A percentile compares a stretch with the other conserved stretches of the same genome.
These are phyloP conservation scores for Lagenidium giganteum DNA, from an alignment of 352 stramenopile species.

Conservation along the genomic window DNA sequence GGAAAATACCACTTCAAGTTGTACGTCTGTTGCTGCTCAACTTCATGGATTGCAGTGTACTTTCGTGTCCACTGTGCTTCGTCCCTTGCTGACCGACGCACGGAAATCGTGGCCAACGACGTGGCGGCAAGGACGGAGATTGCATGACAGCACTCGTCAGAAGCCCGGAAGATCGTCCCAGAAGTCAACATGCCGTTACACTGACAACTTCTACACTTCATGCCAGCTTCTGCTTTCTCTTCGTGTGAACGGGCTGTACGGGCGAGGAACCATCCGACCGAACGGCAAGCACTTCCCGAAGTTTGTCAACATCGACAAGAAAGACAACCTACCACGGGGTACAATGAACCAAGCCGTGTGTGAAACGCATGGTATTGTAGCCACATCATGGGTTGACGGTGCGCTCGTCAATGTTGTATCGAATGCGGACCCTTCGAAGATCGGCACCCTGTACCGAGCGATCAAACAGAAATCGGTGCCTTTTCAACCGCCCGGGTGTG, in stretches of 20 bases:
- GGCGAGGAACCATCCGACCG: slow-evolving; percentile 16
- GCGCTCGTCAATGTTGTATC: slow-evolving; percentile 18
- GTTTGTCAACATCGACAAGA: too few species aligned
- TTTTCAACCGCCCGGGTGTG: slow-evolving; percentile 14
- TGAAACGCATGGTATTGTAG: slow-evolving; percentile 9
- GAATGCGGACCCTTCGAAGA: slow-evolving; percentile 12
- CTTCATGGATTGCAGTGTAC: slow-evolving; percentile 20
- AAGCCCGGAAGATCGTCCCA: slow-evolving; percentile 18
- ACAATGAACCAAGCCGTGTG: slow-evolving; percentile 11
- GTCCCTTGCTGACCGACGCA: slow-evolving; percentile 13
- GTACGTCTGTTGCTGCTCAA: slow-evolving; percentile 24
- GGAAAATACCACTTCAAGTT: slow-evolving; percentile 32
- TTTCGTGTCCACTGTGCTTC: slow-evolving; percentile 23
- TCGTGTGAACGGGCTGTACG: slow-evolving; percentile 16
- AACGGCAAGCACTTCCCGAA: too few species aligned
- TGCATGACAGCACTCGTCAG: not conserved
- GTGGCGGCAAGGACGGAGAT: not conserved
- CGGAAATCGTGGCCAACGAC: too few species aligned
- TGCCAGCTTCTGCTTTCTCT: slow-evolving; percentile 16
- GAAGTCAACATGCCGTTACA: slow-evolving; percentile 20
- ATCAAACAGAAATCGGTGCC: too few species aligned
- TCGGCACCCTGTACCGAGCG: slow-evolving; percentile 7
- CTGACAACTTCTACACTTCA: slow-evolving; percentile 32
- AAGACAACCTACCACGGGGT: not conserved
- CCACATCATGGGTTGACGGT: slow-evolving; percentile 22